phyloP scores from a whole-genome alignment of 116 monocot genomes.

The Dioscorea cayenensis region DNA sequence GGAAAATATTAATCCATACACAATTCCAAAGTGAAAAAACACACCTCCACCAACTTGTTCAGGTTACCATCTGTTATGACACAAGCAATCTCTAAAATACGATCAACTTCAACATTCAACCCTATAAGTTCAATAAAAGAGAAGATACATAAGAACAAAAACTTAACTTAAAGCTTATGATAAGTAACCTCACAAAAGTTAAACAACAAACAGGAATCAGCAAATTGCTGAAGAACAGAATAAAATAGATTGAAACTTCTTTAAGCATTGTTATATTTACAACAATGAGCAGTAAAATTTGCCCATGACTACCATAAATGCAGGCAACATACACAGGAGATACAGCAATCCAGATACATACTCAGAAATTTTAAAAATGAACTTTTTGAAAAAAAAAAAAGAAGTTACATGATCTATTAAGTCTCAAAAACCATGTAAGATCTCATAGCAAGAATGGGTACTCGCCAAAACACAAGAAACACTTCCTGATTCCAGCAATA shows the following conservation, averaged over 20 bases:
- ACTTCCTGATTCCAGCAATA: neutral
- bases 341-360: too few species aligned
- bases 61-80: constrained; percentile 87
- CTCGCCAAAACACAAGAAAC: neutral
- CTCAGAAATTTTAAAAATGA: too few species aligned
- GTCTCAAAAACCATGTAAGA: neutral
- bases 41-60: constrained; percentile 68
- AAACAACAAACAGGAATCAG: too few species aligned
- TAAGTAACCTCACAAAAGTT: neutral
- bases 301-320: too few species aligned
- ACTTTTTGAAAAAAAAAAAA: neutral
- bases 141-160: neutral
- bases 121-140: constrained; percentile 30
- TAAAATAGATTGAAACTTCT: neutral
- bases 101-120: constrained; percentile 74
- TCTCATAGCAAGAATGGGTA: neutral
- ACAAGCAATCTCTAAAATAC: constrained; percentile 97
- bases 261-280: neutral
- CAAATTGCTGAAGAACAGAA: neutral
- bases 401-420: neutral
- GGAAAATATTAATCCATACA: neutral
- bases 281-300: neutral
- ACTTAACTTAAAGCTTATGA: neutral
- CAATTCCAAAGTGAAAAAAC: neutral
- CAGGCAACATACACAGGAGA: too few species aligned